phyloP scores from a whole-genome alignment of 164 flowering plant genomes.

The Aristolochia californica region DNA sequence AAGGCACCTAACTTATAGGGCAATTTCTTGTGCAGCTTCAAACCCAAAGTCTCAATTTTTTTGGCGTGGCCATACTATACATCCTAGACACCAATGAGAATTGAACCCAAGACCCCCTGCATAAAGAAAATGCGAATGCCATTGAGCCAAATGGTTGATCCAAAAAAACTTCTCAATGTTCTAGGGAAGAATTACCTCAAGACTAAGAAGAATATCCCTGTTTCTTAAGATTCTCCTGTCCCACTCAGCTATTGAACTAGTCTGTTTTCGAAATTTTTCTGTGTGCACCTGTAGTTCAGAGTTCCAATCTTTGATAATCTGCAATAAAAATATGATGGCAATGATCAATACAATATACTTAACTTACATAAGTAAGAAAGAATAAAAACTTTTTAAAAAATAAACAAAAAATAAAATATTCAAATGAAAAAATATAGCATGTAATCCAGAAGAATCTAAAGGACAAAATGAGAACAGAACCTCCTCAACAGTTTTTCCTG shows the following conservation, averaged over 20 bases:
- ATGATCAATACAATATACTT: neutral
- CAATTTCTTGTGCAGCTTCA: too few relatives aligned
- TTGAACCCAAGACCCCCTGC: too few relatives aligned
- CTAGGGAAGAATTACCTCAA: slow-evolving; percentile 59
- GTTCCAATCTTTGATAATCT: slow-evolving; percentile 99
- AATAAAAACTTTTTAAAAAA: neutral
- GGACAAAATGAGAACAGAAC: slow-evolving; percentile 18
- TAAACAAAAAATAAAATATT: too few relatives aligned
- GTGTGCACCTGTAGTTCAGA: slow-evolving; percentile 90
- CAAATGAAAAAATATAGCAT: too few relatives aligned
- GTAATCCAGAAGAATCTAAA: too few relatives aligned
- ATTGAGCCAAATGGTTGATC: neutral
- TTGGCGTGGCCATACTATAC: neutral
- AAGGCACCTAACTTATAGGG: too few relatives aligned
- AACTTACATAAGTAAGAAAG: neutral
- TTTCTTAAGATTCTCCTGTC: slow-evolving; percentile 84
- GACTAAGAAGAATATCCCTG: slow-evolving; percentile 81
- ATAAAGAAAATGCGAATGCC: neutral
- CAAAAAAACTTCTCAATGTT: too few relatives aligned
- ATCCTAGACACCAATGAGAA: too few relatives aligned
- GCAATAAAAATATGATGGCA: neutral
- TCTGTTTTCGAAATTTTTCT: slow-evolving; percentile 85
- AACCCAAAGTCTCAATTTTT: neutral
- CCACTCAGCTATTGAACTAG: slow-evolving; percentile 94
- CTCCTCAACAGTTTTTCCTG: slow-evolving; percentile 96